These are phyloP conservation scores for Davidsoniella neocaledoniae DNA, from an alignment of 2,329 filamentous ascomycete species.

Conservation along the genomic window DNA sequence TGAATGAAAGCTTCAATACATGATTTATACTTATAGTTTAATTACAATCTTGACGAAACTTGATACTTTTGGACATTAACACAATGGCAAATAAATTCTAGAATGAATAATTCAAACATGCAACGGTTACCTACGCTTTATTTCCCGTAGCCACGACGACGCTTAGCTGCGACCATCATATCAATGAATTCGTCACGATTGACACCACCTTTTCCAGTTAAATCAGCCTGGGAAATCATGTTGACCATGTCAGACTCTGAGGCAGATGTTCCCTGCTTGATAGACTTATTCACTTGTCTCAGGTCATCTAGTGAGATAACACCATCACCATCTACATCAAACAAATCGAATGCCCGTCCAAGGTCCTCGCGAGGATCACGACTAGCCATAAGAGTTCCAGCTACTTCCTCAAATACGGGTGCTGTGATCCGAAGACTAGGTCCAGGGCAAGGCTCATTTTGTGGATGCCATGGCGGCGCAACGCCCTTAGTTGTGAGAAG, in stretches of 20 bases:
- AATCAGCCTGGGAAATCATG: conserved; percentile 97
- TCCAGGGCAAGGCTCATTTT: conserved; percentile 39
- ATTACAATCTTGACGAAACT: neutral
- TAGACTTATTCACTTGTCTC: conserved; percentile 68
- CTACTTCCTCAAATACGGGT: conserved; percentile 55
- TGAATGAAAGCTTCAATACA: too few relatives aligned
- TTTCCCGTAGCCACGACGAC: conserved; percentile 13
- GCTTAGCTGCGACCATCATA: conserved; percentile 28
- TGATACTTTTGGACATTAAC: neutral
- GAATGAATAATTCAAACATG: neutral
- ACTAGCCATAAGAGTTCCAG: conserved; percentile 62
- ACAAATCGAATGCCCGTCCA: conserved; percentile 75
- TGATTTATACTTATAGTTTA: too few relatives aligned
- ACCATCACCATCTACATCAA: conserved; percentile 84
- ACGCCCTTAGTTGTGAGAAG: conserved; percentile 71
- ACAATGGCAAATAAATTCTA: neutral
- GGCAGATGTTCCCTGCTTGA: conserved; percentile 64
- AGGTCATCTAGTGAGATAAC: conserved; percentile 81
- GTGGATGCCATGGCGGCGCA: conserved; percentile 40
- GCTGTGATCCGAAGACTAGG: conserved; percentile 54
- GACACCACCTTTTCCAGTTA: conserved; percentile 75
- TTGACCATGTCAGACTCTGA: conserved; percentile 83
- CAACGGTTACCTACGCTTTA: neutral
- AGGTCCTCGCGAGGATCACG: conserved; percentile 87
- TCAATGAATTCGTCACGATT: conserved; percentile 53